These are phyloP conservation scores for Phytophthora melonis DNA, from an alignment of 352 stramenopile genomes.

Conservation along the genomic window DNA sequence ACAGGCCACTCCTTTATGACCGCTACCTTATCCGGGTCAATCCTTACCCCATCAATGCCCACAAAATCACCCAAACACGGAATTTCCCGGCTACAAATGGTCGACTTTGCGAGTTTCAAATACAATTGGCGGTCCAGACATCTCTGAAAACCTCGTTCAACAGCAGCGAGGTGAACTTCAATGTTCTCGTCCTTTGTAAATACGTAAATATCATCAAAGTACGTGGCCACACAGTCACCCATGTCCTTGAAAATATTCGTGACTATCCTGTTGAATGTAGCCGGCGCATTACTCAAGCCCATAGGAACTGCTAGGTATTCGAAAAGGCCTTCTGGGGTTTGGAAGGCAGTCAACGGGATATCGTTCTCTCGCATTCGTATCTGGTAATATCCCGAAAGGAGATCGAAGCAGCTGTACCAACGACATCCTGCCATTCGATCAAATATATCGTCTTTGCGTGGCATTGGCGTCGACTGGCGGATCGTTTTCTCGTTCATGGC, in stretches of 20 bases:
- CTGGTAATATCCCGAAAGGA: too few relatives aligned
- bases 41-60: constrained; percentile 3
- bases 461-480: too few relatives aligned
- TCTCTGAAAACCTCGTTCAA: constrained; percentile 1
- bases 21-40: constrained; percentile 10
- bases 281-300: too few relatives aligned
- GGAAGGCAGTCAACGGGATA: constrained; percentile 13
- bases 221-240: background rate
- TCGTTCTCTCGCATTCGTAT: too few relatives aligned
- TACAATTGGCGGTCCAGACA: constrained; percentile 10
- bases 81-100: constrained; percentile 13
- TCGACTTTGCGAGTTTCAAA: constrained; percentile 8
- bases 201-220: constrained; percentile 13
- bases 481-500: too few relatives aligned
- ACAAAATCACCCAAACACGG: constrained; percentile 12
- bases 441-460: too few relatives aligned
- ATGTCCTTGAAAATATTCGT: too few relatives aligned
- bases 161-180: background rate
- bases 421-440: too few relatives aligned
- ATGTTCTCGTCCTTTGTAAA: constrained; percentile 4
- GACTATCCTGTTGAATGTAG: too few relatives aligned
- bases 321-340: too few relatives aligned
- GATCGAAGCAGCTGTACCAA: too few relatives aligned
- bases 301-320: too few relatives aligned
- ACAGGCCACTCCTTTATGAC: constrained; percentile 2